Conservation (phyloP, 2,329 filamentous ascomycete species). For the Nannizzia gypsea region DNA sequence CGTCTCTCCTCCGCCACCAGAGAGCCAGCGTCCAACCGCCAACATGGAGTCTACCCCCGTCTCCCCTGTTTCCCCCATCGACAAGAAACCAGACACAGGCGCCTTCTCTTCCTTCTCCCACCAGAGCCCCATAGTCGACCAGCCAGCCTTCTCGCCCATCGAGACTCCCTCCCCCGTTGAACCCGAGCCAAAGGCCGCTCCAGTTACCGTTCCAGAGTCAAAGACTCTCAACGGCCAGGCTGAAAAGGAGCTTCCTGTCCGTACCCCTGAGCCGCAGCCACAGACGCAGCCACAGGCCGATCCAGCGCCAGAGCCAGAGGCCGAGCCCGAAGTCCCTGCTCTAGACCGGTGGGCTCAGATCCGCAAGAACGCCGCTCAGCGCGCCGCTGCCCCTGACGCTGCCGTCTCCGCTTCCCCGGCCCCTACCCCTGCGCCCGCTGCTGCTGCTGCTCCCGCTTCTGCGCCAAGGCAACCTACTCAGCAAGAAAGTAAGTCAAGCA, state of each 20-base stretch:
- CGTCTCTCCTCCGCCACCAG: slow-evolving; percentile 15
- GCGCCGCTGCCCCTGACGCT: slow-evolving; percentile 56
- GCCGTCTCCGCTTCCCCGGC: slow-evolving; percentile 45
- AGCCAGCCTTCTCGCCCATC: slow-evolving; percentile 67
- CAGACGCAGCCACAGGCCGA: too few species aligned
- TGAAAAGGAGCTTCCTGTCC: not conserved
- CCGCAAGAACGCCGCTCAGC: slow-evolving; percentile 80
- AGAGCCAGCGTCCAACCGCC: slow-evolving; percentile 28
- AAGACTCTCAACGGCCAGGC: not conserved
- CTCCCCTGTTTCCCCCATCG: slow-evolving; percentile 48
- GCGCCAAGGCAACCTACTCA: slow-evolving; percentile 59
- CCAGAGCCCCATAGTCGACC: slow-evolving; percentile 75
- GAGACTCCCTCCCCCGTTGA: slow-evolving; percentile 31
- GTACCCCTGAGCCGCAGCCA: too few species aligned
- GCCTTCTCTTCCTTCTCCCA: slow-evolving; percentile 57
- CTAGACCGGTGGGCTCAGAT: slow-evolving; percentile 93
- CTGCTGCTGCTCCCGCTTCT: slow-evolving; percentile 20
- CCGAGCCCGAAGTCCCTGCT: slow-evolving; percentile 24
- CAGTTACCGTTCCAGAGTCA: not conserved
- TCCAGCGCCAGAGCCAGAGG: not conserved
- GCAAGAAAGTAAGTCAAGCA: slow-evolving; percentile 79
- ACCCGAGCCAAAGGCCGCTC: not conserved
- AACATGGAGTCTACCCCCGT: slow-evolving; percentile 39
- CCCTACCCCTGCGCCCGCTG: slow-evolving; percentile 42
- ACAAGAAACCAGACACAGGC: slow-evolving; percentile 33